Evolutionary conservation across 2,329 filamentous ascomycete species (phyloP).

Genomic region (Cryphonectria nitschkei): DNA sequence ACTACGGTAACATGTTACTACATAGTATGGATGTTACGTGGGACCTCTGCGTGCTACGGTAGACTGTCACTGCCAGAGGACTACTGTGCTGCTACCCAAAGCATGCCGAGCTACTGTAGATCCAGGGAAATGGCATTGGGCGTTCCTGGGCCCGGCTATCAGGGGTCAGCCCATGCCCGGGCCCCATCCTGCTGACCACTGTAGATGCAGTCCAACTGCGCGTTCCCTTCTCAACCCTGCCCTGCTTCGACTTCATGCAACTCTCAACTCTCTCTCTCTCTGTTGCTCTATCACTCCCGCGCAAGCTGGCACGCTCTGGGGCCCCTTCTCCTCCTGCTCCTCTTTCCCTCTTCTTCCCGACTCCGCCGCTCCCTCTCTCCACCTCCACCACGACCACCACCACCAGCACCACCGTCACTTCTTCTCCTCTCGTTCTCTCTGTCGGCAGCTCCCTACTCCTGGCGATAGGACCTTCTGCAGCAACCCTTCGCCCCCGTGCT

Average conservation of each 20-base stretch:
- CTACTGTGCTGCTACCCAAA: neutral
- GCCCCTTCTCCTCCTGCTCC: neutral
- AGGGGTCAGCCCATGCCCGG: neutral
- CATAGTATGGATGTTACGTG: too few relatives aligned
- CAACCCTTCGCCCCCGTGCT: constrained; percentile 8
- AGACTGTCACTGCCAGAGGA: too few relatives aligned
- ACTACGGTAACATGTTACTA: neutral
- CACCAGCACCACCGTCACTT: neutral
- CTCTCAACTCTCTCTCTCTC: neutral
- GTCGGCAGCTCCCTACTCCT: neutral
- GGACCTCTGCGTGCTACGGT: neutral
- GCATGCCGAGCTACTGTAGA: neutral
- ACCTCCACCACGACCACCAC: neutral
- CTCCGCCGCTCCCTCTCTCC: neutral
- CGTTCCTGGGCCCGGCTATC: constrained; percentile 4
- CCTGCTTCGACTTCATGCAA: constrained; percentile 3
- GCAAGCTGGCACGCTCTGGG: neutral
- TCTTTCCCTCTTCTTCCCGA: neutral
- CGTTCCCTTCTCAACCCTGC: constrained; percentile 4
- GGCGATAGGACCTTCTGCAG: neutral
- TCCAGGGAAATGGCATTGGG: neutral
- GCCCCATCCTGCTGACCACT: constrained; percentile 7
- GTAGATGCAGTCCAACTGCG: neutral
- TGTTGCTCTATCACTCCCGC: too few relatives aligned
- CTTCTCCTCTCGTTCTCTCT: neutral